Conservation (phyloP, 306 rosid genomes). For the Lathyrus tuberosus region DNA sequence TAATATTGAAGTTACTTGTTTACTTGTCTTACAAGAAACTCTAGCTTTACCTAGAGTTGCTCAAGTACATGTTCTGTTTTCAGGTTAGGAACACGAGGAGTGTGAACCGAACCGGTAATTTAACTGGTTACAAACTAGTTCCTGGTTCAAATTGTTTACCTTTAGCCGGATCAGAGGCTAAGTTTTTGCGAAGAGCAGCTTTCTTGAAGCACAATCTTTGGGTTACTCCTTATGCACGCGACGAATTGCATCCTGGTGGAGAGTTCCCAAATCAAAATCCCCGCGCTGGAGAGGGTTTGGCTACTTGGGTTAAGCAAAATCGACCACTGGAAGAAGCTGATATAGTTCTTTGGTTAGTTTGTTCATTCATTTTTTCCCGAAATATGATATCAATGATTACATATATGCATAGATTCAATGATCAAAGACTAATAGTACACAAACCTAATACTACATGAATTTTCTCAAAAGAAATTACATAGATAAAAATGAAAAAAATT, state of each 20-base stretch:
- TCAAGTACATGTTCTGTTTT: constrained; percentile 33
- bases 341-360: constrained; percentile 75
- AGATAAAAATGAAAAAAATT: not conserved
- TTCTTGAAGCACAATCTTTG: constrained; percentile 86
- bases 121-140: constrained; percentile 76
- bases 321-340: constrained; percentile 79
- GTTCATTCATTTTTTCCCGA: not conserved
- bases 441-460: not conserved
- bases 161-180: constrained; percentile 82
- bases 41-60: constrained; percentile 20
- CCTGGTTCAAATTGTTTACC: constrained; percentile 88
- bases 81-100: constrained; percentile 82
- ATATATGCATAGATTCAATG: not conserved
- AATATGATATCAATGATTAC: constrained; percentile 1
- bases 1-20: not conserved
- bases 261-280: constrained; percentile 89
- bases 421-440: not conserved
- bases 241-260: constrained; percentile 79
- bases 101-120: constrained; percentile 76
- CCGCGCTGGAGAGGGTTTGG: constrained; percentile 78
- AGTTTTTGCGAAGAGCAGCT: constrained; percentile 78
- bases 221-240: constrained; percentile 67
- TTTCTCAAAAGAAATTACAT: not conserved
- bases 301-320: constrained; percentile 76
- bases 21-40: constrained; percentile 33